Evolutionary conservation across 768 basidiomycete species (phyloP).

Genomic region (Tubosaeta brunneosetosa): DNA sequence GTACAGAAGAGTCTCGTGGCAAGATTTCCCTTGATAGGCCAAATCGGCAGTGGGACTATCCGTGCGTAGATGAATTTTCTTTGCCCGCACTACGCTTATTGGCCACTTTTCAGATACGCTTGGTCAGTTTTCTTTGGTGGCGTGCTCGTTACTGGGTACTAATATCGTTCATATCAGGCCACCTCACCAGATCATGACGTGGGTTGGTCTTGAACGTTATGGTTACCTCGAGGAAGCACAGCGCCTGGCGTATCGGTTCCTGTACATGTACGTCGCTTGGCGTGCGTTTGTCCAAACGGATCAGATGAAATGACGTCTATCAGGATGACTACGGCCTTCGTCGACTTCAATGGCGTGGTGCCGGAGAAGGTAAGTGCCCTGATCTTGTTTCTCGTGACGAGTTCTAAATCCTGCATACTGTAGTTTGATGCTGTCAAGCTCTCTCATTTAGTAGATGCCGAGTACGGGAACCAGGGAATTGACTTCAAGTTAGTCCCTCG

Average conservation of each 20-base stretch:
- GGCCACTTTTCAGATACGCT: conserved; percentile 48
- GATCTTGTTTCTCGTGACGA: not conserved
- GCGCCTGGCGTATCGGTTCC: conserved; percentile 88
- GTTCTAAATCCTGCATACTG: not conserved
- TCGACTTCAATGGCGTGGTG: conserved; percentile 97
- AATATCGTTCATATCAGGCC: conserved; percentile 47
- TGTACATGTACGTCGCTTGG: conserved; percentile 95
- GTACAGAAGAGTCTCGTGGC: conserved; percentile 94
- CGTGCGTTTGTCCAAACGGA: not conserved
- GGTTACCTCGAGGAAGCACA: conserved; percentile 93
- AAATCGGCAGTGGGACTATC: conserved; percentile 99
- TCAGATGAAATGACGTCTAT: conserved; percentile 2
- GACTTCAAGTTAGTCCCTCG: conserved; percentile 98
- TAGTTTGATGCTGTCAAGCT: conserved; percentile 95
- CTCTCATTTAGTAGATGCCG: conserved; percentile 94
- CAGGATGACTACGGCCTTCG: conserved; percentile 92
- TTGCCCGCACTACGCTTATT: conserved; percentile 6
- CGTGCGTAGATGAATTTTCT: conserved; percentile 46
- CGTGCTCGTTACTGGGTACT: conserved; percentile 2
- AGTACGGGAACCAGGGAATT: conserved; percentile 93
- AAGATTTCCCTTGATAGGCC: conserved; percentile 94
- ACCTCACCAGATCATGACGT: conserved; percentile 98
- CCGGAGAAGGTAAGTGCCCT: conserved; percentile 74
- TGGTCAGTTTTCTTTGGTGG: conserved; percentile 39
- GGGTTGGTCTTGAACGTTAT: conserved; percentile 96